Conservation (phyloP, 2,329 filamentous ascomycete genomes). For the Fonsecaea nubica region DNA sequence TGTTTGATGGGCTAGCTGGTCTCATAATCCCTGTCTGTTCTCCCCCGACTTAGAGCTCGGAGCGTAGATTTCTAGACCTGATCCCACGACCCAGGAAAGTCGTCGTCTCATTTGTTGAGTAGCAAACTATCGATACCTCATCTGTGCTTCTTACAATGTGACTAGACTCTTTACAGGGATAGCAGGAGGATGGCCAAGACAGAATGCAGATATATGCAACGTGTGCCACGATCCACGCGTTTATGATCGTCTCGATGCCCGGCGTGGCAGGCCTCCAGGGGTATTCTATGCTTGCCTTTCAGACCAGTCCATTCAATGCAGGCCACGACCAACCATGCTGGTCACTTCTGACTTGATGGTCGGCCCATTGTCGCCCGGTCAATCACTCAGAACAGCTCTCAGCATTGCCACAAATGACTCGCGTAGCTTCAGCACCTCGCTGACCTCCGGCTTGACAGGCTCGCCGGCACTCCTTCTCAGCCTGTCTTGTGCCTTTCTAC, state of each 20-base stretch:
- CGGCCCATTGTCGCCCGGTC: conserved; percentile 38
- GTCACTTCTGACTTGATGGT: not conserved
- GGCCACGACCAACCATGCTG: not conserved
- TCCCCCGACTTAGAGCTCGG: too few species aligned
- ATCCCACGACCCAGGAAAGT: too few species aligned
- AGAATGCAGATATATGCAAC: not conserved
- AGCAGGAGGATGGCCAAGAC: not conserved
- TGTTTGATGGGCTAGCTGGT: too few species aligned
- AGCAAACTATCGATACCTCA: too few species aligned
- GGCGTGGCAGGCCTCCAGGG: not conserved
- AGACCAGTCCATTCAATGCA: not conserved
- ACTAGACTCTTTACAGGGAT: too few species aligned
- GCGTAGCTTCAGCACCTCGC: conserved; percentile 78
- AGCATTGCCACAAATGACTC: conserved; percentile 84
- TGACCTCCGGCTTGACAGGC: conserved; percentile 78
- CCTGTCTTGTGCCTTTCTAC: conserved; percentile 78
- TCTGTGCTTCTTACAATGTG: too few species aligned
- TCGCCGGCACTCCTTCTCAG: conserved; percentile 82
- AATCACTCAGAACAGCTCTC: conserved; percentile 78
- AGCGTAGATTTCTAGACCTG: too few species aligned
- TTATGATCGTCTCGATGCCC: not conserved
- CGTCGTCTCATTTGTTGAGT: too few species aligned
- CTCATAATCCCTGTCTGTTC: too few species aligned
- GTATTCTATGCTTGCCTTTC: not conserved
- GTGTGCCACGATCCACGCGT: not conserved